Evolutionary conservation across 129 eudicot genomes (phyloP).

Genomic region (Deinandra increscens): DNA sequence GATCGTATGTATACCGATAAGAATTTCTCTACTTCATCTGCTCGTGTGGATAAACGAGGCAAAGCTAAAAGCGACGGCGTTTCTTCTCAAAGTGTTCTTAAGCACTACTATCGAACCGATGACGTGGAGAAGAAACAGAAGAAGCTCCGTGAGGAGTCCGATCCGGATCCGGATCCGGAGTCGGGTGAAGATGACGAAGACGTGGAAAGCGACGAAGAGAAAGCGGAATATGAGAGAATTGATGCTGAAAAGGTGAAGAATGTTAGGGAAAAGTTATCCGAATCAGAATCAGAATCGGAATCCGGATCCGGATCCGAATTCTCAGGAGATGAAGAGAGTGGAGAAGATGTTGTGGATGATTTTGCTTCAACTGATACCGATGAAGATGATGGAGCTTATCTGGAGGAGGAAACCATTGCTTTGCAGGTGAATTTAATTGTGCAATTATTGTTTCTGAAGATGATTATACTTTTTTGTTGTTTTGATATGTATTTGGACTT

Average conservation of each 20-base stretch:
- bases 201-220: conserved; percentile 15
- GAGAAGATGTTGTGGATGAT: conserved; percentile 31
- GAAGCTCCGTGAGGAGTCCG: conserved; percentile 8
- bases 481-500: conserved; percentile 12
- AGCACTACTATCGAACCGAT: conserved; percentile 51
- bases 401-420: conserved; percentile 47
- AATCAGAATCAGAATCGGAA: conserved; percentile 26
- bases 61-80: conserved; percentile 35
- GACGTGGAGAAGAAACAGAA: conserved; percentile 13
- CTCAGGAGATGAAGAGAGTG: conserved; percentile 29
- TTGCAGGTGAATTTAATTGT: conserved; percentile 5
- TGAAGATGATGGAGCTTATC: conserved; percentile 40
- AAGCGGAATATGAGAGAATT: conserved; percentile 22
- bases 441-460: neutral
- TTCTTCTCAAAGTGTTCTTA: conserved; percentile 39
- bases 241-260: conserved; percentile 24
- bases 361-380: conserved; percentile 53
- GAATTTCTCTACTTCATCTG: conserved; percentile 51
- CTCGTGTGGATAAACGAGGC: conserved; percentile 74
- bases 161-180: conserved; percentile 10
- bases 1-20: conserved; percentile 64
- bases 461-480: neutral
- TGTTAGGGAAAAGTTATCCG: conserved; percentile 6
- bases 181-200: conserved; percentile 7
- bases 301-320: neutral